phyloP scores from a whole-genome alignment of 2,329 filamentous ascomycete genomes.

The Paecilomyces sp. region DNA sequence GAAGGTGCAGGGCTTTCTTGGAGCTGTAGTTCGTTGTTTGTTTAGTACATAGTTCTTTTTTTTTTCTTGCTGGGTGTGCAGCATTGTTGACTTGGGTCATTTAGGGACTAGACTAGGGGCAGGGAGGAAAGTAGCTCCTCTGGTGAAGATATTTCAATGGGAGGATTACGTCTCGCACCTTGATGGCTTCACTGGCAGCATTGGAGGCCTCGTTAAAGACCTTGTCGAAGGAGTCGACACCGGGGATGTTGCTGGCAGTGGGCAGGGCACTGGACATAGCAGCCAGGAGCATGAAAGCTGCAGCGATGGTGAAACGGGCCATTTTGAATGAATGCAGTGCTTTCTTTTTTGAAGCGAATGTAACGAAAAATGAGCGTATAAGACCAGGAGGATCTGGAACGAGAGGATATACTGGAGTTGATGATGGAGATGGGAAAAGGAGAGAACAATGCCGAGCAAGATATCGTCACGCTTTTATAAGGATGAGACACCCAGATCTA shows the following conservation, averaged over 20 bases:
- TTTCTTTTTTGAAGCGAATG: constrained; percentile 1
- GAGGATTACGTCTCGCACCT: not conserved
- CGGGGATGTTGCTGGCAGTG: constrained; percentile 1
- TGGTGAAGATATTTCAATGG: not conserved
- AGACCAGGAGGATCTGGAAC: not conserved
- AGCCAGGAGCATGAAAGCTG: constrained; percentile 20
- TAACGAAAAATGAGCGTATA: constrained; percentile 10
- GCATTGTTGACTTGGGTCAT: no score
- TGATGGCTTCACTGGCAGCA: not conserved
- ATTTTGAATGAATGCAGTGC: constrained; percentile 11
- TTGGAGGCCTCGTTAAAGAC: not conserved
- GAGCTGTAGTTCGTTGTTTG: not conserved
- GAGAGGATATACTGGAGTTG: not conserved
- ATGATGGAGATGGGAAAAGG: not conserved
- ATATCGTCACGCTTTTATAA: not conserved
- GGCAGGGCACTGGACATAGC: constrained; percentile 20
- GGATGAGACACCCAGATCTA: not conserved
- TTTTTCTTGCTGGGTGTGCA: not conserved
- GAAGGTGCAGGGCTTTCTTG: not conserved
- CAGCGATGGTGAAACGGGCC: constrained; percentile 20
- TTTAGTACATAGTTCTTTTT: not conserved
- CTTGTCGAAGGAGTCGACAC: not conserved
- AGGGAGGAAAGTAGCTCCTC: not conserved
- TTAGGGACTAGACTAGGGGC: not conserved
- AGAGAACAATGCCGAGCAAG: not conserved